These are phyloP conservation scores for Hyparrhenia diplandra DNA, from an alignment of 176 grass and related monocot genomes.

Conservation along the genomic window DNA sequence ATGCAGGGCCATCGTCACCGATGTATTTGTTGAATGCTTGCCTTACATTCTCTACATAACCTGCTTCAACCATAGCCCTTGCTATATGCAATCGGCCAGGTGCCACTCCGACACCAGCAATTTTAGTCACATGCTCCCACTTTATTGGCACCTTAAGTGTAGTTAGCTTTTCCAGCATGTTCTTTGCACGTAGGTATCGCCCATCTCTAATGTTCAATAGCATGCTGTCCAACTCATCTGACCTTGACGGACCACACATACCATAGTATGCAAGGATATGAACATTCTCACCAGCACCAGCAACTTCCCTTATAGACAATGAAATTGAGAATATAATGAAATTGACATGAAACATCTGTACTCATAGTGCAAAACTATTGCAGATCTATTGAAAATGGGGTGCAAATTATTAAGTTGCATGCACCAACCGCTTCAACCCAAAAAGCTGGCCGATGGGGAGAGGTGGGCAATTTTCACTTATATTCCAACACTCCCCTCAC, in stretches of 20 bases:
- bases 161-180: slow-evolving; percentile 71
- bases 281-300: slow-evolving; percentile 67
- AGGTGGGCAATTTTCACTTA: no score
- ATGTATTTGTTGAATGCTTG: slow-evolving; percentile 96
- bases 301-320: slow-evolving; percentile 43
- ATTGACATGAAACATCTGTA: not conserved
- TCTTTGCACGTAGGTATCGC: slow-evolving; percentile 68
- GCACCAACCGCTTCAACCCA: no score
- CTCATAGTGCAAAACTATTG: not conserved
- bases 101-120: slow-evolving; percentile 90
- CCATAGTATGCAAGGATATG: slow-evolving; percentile 99
- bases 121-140: slow-evolving; percentile 68
- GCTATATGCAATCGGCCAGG: slow-evolving; percentile 84
- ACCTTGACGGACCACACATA: slow-evolving; percentile 69
- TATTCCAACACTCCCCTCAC: no score
- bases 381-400: not conserved
- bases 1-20: slow-evolving; percentile 77
- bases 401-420: no score
- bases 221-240: slow-evolving; percentile 62
- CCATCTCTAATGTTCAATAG: slow-evolving; percentile 87
- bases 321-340: slow-evolving; percentile 7
- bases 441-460: no score
- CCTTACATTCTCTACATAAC: slow-evolving; percentile 73
- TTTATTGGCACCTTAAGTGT: slow-evolving; percentile 67
- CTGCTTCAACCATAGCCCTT: slow-evolving; percentile 75